Evolutionary conservation across 2,329 filamentous ascomycete genomes (phyloP).

Genomic region (Penicillium sp.): DNA sequence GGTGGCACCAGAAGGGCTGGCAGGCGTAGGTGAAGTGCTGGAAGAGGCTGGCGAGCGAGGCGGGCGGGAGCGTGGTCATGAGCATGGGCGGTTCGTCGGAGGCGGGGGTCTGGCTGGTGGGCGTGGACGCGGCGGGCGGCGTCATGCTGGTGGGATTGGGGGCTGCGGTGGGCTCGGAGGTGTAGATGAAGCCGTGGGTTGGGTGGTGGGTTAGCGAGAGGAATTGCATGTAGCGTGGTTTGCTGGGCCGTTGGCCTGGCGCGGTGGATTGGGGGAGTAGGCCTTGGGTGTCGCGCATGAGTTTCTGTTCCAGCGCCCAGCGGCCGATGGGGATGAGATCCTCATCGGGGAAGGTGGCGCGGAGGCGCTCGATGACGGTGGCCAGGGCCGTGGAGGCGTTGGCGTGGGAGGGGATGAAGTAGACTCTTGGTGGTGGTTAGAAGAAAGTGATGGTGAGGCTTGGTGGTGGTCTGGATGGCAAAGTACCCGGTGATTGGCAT

Average conservation of each 20-base stretch:
- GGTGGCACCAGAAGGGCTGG: slow-evolving; percentile 44
- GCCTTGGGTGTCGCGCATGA: slow-evolving; percentile 45
- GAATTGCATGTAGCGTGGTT: slow-evolving; percentile 44
- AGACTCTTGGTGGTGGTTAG: slow-evolving; percentile 34
- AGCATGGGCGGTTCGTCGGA: slow-evolving; percentile 27
- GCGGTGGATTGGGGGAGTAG: slow-evolving; percentile 36
- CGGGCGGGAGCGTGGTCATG: slow-evolving; percentile 40
- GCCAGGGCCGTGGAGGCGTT: slow-evolving; percentile 38
- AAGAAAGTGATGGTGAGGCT: slow-evolving; percentile 9
- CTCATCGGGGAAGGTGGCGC: slow-evolving; percentile 36
- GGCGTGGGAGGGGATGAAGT: slow-evolving; percentile 43
- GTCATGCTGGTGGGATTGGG: slow-evolving; percentile 12
- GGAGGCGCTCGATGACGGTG: slow-evolving; percentile 40
- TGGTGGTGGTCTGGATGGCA: not conserved
- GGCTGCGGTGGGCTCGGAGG: slow-evolving; percentile 31
- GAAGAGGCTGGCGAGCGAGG: slow-evolving; percentile 37
- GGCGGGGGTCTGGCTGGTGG: not conserved
- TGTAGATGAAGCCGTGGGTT: slow-evolving; percentile 42
- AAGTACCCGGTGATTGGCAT: slow-evolving; percentile 42
- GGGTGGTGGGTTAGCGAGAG: slow-evolving; percentile 42
- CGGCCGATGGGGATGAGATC: slow-evolving; percentile 36
- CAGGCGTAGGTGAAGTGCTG: slow-evolving; percentile 43
- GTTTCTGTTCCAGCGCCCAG: slow-evolving; percentile 44
- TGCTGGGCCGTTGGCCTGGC: slow-evolving; percentile 26
- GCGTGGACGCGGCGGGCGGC: not conserved